Conservation (phyloP, 2,329 filamentous ascomycete species). For the Botrytis tulipae region DNA sequence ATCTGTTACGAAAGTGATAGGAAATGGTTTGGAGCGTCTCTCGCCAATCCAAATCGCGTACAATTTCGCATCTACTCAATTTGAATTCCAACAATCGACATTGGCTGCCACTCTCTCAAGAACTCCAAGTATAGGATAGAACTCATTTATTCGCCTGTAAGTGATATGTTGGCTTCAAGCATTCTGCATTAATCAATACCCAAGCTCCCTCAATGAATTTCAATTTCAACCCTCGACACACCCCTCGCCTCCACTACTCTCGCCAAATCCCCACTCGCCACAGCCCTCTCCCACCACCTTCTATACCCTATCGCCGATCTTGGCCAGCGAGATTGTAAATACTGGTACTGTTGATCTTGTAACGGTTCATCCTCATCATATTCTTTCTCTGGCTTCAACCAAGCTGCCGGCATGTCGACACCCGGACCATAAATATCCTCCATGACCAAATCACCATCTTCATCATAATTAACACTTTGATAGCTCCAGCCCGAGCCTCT, state of each 20-base stretch:
- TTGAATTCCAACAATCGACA: background rate
- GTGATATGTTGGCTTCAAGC: background rate
- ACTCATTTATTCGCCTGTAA: background rate
- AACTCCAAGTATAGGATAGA: background rate
- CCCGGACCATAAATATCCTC: constrained; percentile 26
- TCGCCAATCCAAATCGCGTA: background rate
- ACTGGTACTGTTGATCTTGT: constrained; percentile 15
- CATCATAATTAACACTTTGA: constrained; percentile 24
- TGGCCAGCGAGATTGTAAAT: constrained; percentile 20
- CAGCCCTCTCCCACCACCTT: background rate
- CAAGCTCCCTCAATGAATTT: constrained; percentile 6
- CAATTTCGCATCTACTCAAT: background rate
- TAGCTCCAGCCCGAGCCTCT: constrained; percentile 7
- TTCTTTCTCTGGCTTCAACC: constrained; percentile 18
- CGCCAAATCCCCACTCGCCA: constrained; percentile 32
- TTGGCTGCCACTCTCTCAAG: background rate
- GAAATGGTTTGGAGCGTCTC: background rate
- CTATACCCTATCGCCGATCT: background rate
- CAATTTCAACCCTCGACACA: constrained; percentile 19
- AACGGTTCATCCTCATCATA: background rate
- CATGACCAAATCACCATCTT: constrained; percentile 33
- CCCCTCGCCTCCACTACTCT: constrained; percentile 39
- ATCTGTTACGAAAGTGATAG: background rate
- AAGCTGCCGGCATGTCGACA: background rate
- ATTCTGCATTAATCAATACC: background rate